Percentiles rank a stretch among this genome's conserved stretches.
Conservation (phyloP, 148 eudicot genomes). For the Nepenthes mirabilis region DNA sequence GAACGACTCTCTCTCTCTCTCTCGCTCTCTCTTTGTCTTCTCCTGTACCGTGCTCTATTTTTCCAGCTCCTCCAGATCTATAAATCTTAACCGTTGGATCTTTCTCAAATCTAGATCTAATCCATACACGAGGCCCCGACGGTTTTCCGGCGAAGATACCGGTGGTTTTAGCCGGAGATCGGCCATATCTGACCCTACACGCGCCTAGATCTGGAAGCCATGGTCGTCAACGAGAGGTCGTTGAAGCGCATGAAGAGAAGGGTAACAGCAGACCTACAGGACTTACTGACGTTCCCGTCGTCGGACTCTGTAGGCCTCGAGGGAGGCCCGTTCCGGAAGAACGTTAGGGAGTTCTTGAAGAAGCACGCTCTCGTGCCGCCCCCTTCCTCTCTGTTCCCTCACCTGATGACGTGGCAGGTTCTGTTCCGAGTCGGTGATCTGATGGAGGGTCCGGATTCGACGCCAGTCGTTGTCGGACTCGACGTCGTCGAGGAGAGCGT, state of each 20-base stretch:
- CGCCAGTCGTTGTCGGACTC: constrained; percentile 36
- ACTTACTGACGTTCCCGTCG: constrained; percentile 48
- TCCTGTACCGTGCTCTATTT: too few relatives aligned
- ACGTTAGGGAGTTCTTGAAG: constrained; percentile 39
- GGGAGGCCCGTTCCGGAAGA: constrained; percentile 42
- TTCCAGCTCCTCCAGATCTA: too few relatives aligned
- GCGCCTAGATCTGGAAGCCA: constrained; percentile 5
- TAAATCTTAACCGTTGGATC: too few relatives aligned
- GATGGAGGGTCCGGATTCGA: constrained; percentile 9
- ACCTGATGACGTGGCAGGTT: constrained; percentile 73
- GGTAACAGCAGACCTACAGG: constrained; percentile 66
- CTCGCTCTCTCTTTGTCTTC: too few relatives aligned
- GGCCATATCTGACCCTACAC: not conserved
- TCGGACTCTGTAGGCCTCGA: constrained; percentile 12
- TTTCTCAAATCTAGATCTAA: too few relatives aligned
- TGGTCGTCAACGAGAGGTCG: constrained; percentile 81
- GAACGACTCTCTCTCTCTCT: too few relatives aligned
- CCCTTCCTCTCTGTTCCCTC: constrained; percentile 49
- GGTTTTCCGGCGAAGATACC: too few relatives aligned
- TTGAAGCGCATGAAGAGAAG: constrained; percentile 71
- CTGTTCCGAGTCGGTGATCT: constrained; percentile 50
- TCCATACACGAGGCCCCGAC: too few relatives aligned
- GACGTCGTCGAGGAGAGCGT: constrained; percentile 90
- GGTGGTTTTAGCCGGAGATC: not conserved
- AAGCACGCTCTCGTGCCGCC: constrained; percentile 59